Evolutionary conservation across 2,329 filamentous ascomycete genomes (phyloP), one percentile per base, ranked within the genome.

Genomic region (Pleomassaria siparia): DNA sequence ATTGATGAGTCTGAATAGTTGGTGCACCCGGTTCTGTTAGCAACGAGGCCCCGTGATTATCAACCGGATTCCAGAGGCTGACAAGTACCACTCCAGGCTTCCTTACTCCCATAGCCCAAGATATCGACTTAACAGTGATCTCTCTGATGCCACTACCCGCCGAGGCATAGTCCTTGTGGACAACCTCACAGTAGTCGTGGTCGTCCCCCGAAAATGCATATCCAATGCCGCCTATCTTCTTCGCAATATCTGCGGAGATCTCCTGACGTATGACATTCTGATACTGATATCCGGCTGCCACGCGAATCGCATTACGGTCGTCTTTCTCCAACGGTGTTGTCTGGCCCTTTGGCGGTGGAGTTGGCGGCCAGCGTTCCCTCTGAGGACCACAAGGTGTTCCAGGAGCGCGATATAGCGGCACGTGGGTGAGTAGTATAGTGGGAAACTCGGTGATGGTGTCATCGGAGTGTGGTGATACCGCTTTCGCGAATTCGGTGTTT

Each of bases 151-250:
- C 75, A 37, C n/a, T 37, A 25, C 86, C 82, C 21, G 79, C 81
- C 4, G 78, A 80, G 0, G 76, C 74, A 49, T 85, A 83, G 15
- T 82, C 79, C 2, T 84, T 83, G 70, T 99, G 94, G 0, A 85
- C 79, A 6, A 97, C 75, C 63, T 96, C 91, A 73, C 94, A 99
- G 74, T 97, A 96, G 74, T 99, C 94, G 74, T 99, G 94, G 65
- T 99, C 94, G 61, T 99, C 94, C 10, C 94, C 94, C 0, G 91
- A 96, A 66, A 97, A 99, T 35, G 91, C 87, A 55, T 94, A 87
- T 2, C 83, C 79, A 11, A 97, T 83, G 52, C 94, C 89, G 26
- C 90, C 91, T 26, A 96, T 78, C 54, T 85, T 88, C 50, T 86
- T 80, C 33, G 96, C 76, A 29, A 99, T 76, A 43, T 85, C 84